Evolutionary conservation across 202 grass and related monocot species (phyloP), one percentile per base, ranked within the genome.

Genomic region (Schoenoplectus tabernaemontani): DNA sequence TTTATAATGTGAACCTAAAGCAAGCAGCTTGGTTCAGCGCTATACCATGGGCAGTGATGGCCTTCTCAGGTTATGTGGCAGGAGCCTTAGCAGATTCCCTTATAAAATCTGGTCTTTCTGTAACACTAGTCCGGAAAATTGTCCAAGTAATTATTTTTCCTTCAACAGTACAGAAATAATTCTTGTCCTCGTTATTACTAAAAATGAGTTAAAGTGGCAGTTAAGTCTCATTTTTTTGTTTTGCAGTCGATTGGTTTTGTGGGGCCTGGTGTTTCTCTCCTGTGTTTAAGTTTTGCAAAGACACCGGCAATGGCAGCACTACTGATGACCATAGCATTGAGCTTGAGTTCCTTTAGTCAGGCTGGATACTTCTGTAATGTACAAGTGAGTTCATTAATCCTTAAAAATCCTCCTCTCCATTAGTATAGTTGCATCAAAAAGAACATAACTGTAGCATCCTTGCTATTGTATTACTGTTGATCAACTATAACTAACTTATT

Each of bases 21-120:
- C 94, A 97, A 93, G 94, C 94, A 60, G 94, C 94, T 48, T 97
- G 94, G 94, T 97, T 97, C 86, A 97, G 94, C 16, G 94, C 94
- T 67, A 87, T 92, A 84, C 94, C 94, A 66, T 97, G 89, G 89
- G 91, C 64, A 39, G 91, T 90, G 13, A 97, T 97, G 91, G 94
- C 94, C 33, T 70, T 97, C 46, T 97, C 94, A 37, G 91, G 94
- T 83, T 97, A 97, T 51, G 84, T 92, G 10, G 94, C 94, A 76
- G 94, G 94, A 82, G 86, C 89, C 58, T 90, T 84, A 70, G 91
- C 94, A 81, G 94, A 97, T 84, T 90, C 78, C 78, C 53, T 97
- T 58, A 97, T 97, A 68, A 97, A 97, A 87, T 89, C 87, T 39
- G 89, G 89, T 82, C 70, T 23, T 38, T 73, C 87, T 26, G 50